Percentiles rank a stretch among this genome's conserved stretches.
These are phyloP conservation scores for Eremothecium cymbalariae DNA, from an alignment of 1,139 yeast species.

Conservation along the genomic window DNA sequence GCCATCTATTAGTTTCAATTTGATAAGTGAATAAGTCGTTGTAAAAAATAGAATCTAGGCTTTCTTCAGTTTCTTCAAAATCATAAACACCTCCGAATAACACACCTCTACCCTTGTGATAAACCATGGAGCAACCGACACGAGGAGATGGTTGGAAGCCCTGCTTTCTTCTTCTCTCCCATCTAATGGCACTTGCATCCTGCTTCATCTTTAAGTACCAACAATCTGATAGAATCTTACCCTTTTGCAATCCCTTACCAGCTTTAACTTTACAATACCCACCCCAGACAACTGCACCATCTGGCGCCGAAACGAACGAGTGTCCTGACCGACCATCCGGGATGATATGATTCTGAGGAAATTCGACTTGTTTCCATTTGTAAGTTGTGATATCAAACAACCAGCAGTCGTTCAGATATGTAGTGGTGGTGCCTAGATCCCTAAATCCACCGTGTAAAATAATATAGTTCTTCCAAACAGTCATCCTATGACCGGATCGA, in stretches of 20 bases:
- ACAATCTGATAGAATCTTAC: constrained; percentile 80
- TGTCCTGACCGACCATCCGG: constrained; percentile 97
- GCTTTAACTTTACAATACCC: constrained; percentile 94
- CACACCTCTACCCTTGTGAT: constrained; percentile 87
- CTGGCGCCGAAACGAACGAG: constrained; percentile 70
- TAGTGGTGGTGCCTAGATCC: constrained; percentile 76
- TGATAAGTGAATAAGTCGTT: constrained; percentile 78
- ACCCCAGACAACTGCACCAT: constrained; percentile 84
- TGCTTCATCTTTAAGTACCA: constrained; percentile 86
- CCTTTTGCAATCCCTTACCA: constrained; percentile 80
- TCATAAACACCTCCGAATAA: constrained; percentile 95
- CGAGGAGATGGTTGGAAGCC: constrained; percentile 87
- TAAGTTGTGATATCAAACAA: constrained; percentile 81
- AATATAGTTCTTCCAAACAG: constrained; percentile 85
- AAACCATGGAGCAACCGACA: constrained; percentile 88
- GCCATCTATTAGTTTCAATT: constrained; percentile 85
- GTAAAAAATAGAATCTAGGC: constrained; percentile 75
- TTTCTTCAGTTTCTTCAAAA: constrained; percentile 90
- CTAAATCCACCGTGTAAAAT: constrained; percentile 87
- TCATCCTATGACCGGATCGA: constrained; percentile 85
- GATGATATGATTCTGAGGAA: constrained; percentile 68
- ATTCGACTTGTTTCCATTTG: constrained; percentile 86
- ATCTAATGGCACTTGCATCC: constrained; percentile 69
- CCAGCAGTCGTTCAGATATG: constrained; percentile 85
- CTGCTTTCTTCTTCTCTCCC: constrained; percentile 85